These are phyloP conservation scores for Lolium multiflorum DNA, from an alignment of 176 grass and related monocot species.

Conservation along the genomic window DNA sequence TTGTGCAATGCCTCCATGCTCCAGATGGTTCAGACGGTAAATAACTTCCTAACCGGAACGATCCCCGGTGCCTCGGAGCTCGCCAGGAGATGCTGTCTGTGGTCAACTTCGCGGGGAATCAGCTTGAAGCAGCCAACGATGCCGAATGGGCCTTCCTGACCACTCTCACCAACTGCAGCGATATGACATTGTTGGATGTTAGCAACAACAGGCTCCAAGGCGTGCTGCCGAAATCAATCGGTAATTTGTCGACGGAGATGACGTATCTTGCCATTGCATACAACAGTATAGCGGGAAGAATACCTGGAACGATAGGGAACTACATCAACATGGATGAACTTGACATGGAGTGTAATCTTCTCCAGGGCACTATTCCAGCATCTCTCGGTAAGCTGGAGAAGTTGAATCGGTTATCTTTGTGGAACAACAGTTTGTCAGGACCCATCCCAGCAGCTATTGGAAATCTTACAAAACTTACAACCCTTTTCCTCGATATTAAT, in stretches of 20 bases:
- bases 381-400: too few relatives aligned
- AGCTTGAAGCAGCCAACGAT: conserved; percentile 33
- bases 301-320: too few relatives aligned
- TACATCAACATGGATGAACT: too few relatives aligned
- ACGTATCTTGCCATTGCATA: too few relatives aligned
- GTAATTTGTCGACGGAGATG: conserved; percentile 28
- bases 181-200: not conserved
- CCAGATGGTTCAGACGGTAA: conserved; percentile 7
- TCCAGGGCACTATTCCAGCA: too few relatives aligned
- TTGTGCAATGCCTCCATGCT: conserved; percentile 46
- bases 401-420: too few relatives aligned
- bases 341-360: too few relatives aligned
- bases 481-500: too few relatives aligned
- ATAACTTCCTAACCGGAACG: conserved; percentile 26
- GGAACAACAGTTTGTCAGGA: too few relatives aligned
- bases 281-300: too few relatives aligned
- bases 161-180: conserved; percentile 30
- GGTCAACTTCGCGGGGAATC: conserved; percentile 1
- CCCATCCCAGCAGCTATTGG: too few relatives aligned
- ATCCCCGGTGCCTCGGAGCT: conserved; percentile 34
- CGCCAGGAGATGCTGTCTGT: not conserved
- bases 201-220: not conserved
- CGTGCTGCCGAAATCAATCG: not conserved
- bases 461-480: too few relatives aligned
- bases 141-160: conserved; percentile 31